Percentiles rank a stretch among this genome's conserved stretches.
These are phyloP conservation scores for Aspergillus bridgeri DNA, from an alignment of 495 filamentous ascomycete genomes.

Conservation along the genomic window DNA sequence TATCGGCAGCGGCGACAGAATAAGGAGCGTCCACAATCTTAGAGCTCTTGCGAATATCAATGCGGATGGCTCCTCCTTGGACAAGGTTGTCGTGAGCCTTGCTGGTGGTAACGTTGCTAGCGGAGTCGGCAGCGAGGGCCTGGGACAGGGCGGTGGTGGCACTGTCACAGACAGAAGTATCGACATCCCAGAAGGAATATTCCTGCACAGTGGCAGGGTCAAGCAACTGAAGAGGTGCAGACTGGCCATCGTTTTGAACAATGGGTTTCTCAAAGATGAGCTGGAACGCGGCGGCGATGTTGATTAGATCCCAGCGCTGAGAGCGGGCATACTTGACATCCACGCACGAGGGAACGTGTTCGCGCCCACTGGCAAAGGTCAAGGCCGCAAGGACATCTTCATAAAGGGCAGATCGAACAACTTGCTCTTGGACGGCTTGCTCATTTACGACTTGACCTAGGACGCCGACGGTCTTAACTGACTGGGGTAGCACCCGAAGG, in stretches of 20 bases:
- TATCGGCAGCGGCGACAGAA: conserved; percentile 71
- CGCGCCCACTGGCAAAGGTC: conserved; percentile 67
- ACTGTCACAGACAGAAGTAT: conserved; percentile 62
- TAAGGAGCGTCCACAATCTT: conserved; percentile 83
- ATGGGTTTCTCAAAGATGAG: conserved; percentile 54
- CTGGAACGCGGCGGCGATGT: conserved; percentile 67
- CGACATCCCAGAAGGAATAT: conserved; percentile 92
- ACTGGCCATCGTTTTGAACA: conserved; percentile 34
- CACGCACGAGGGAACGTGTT: conserved; percentile 55
- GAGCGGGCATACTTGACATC: conserved; percentile 89
- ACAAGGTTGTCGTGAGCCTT: conserved; percentile 79
- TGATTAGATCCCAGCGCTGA: conserved; percentile 76
- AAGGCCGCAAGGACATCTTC: conserved; percentile 83
- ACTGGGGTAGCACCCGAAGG: conserved; percentile 70
- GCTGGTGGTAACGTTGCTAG: conserved; percentile 72
- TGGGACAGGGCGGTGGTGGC: conserved; percentile 66
- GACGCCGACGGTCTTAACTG: conserved; percentile 66
- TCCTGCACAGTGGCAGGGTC: conserved; percentile 58
- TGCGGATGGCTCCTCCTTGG: conserved; percentile 78
- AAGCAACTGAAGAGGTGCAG: conserved; percentile 44
- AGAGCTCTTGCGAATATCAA: conserved; percentile 79
- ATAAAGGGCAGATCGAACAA: conserved; percentile 77
- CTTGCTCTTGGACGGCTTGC: conserved; percentile 59
- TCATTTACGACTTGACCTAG: conserved; percentile 60
- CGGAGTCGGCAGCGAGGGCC: conserved; percentile 69